These are phyloP conservation scores for Ammopiptanthus mongolicus DNA, from an alignment of 306 rosid genomes.

Conservation along the genomic window DNA sequence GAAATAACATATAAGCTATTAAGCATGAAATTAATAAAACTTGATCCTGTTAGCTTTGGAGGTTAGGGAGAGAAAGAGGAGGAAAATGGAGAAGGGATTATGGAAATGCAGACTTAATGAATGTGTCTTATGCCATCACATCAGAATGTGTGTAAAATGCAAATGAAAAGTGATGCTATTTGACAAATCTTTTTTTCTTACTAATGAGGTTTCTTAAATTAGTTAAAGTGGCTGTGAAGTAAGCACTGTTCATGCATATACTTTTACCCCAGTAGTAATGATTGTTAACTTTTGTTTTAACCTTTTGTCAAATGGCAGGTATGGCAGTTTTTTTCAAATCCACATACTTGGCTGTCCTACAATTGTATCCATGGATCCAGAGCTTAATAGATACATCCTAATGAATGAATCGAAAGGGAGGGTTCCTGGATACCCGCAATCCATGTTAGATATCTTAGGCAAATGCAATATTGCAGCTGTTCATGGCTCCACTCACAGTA, in stretches of 20 bases:
- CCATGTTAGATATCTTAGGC: conserved; percentile 92
- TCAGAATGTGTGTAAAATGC: not conserved
- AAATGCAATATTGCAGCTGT: conserved; percentile 92
- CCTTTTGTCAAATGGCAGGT: conserved; percentile 45
- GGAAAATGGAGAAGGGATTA: not conserved
- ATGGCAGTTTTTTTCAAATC: conserved; percentile 89
- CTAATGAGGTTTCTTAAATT: conserved; percentile 25
- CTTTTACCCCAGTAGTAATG: conserved; percentile 27
- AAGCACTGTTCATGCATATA: conserved; percentile 31
- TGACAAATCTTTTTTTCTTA: conserved; percentile 19
- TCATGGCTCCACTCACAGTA: conserved; percentile 90
- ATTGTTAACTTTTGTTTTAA: conserved; percentile 21
- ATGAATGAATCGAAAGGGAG: conserved; percentile 93
- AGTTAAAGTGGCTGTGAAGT: conserved; percentile 28
- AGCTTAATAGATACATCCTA: conserved; percentile 74
- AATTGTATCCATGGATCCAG: conserved; percentile 95
- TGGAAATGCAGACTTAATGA: not conserved
- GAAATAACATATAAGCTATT: not conserved
- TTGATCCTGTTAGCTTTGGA: no score
- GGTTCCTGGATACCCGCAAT: conserved; percentile 94
- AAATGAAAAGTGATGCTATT: not conserved
- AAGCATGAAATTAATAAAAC: not conserved
- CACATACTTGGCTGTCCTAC: conserved; percentile 97
- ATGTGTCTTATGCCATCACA: conserved; percentile 3
- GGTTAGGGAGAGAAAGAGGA: not conserved